phyloP scores from a whole-genome alignment of 371 early-diverging fungal genomes.

The Actinomortierella wolfii region DNA sequence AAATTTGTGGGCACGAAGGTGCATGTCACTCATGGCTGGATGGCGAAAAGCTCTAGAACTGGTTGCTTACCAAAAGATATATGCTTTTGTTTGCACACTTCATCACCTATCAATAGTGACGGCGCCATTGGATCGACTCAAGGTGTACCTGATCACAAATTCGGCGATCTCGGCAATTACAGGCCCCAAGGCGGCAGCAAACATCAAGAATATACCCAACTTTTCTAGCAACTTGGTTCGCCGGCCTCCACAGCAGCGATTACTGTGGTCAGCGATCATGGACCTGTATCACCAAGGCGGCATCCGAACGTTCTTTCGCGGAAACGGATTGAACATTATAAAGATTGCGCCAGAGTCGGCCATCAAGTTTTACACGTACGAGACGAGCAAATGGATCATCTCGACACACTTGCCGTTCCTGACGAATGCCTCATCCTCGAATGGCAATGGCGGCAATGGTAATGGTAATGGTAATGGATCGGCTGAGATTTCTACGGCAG shows the following conservation, averaged over 20 bases:
- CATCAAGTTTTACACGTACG: conserved; percentile 77
- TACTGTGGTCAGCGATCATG: conserved; percentile 44
- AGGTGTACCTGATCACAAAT: conserved; percentile 73
- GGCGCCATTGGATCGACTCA: conserved; percentile 80
- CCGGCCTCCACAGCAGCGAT: conserved; percentile 35
- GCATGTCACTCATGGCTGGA: no score
- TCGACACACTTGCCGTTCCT: conserved; percentile 42
- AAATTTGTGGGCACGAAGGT: not conserved
- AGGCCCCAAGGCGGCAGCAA: conserved; percentile 24
- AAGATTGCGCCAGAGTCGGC: conserved; percentile 85
- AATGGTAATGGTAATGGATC: conserved; percentile 6
- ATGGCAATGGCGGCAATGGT: conserved; percentile 15
- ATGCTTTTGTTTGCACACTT: not conserved
- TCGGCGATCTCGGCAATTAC: conserved; percentile 35
- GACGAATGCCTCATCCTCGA: conserved; percentile 8
- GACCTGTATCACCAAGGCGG: conserved; percentile 73
- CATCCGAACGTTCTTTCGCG: conserved; percentile 73
- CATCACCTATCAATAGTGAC: conserved; percentile 45
- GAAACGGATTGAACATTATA: conserved; percentile 81
- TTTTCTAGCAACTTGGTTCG: conserved; percentile 8
- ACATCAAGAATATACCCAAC: conserved; percentile 40
- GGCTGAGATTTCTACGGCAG: conserved; percentile 60
- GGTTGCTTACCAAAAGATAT: no score
- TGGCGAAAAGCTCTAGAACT: no score
- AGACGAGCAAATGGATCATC: conserved; percentile 65